These are phyloP conservation scores for Lagerstroemia speciosa DNA, from an alignment of 345 rosid species.

Conservation along the genomic window DNA sequence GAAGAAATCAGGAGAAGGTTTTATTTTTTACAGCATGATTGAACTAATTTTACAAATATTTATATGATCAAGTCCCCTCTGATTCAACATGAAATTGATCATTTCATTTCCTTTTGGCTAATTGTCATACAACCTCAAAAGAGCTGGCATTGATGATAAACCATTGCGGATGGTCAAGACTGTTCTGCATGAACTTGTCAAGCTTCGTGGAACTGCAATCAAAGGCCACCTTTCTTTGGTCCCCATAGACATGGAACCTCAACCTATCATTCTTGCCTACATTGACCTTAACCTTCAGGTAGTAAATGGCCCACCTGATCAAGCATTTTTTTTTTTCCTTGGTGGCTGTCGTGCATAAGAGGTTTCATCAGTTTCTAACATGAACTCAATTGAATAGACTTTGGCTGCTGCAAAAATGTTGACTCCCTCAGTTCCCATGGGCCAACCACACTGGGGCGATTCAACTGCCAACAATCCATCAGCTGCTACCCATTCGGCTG, in stretches of 20 bases:
- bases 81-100: neutral
- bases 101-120: conserved; percentile 4
- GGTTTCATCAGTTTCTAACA: too few species aligned
- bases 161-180: conserved; percentile 99
- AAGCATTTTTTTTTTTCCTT: neutral
- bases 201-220: conserved; percentile 95
- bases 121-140: conserved; percentile 9
- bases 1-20: conserved; percentile 98
- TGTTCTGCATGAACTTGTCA: conserved; percentile 96
- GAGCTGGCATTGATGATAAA: conserved; percentile 99
- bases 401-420: conserved; percentile 98
- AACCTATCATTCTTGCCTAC: conserved; percentile 94
- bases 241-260: conserved; percentile 98
- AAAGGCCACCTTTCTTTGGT: conserved; percentile 98
- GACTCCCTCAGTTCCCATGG: conserved; percentile 81
- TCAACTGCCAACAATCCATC: conserved; percentile 77
- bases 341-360: neutral
- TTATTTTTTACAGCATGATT: neutral
- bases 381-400: conserved; percentile 38
- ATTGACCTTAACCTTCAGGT: conserved; percentile 32
- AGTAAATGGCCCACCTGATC: neutral
- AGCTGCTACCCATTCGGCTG: conserved; percentile 67
- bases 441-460: conserved; percentile 96
- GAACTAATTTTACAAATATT: neutral
- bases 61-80: neutral